Base-by-base conservation (phyloP, 2,329 filamentous ascomycete species). In the Hymenoscyphus salicellus region DNA sequence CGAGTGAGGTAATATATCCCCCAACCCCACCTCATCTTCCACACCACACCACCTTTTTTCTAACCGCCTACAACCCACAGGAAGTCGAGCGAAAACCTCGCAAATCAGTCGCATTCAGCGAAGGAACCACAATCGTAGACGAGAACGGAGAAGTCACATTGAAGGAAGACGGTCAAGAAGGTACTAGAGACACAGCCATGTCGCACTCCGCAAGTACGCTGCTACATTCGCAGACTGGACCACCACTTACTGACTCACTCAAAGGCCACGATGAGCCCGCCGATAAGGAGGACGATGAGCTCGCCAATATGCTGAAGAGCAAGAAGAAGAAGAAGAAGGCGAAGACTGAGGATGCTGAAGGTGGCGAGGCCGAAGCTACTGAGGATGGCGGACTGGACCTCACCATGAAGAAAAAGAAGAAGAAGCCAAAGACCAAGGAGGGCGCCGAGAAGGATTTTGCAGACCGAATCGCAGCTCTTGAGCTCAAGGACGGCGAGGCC, bases 31-130 rank as follows among this genome's bases (percentile, higher is more conserved):
- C 66, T 63, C 59, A 36, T 58, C 61, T 65, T 58, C 61, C 64
- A 65, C 64, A 66, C 61, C 67, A 61, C 66, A 69, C 55, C 58
- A 66, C 65, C 56, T 57, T 67, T 65, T 30, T 61, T 69, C 66
- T 70, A 68, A 63, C 63, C 55, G 14, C 14, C 36, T 38, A 38
- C 36, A 52, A 49, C 46, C 58, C 52, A 62, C 60, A 75, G 71
- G 72, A 73, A 64, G 64, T 63, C 55, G 84, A 88, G 74, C 84
- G 85, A 76, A 93, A 91, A 79, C 87, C 89, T 75, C 90, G 93
- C 81, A 97, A 98, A 82, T 96, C 92, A 57, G 94, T 98, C 75
- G 89, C 93, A 70, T 98, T 98, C 79, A 93, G 89, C 77, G 91
- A 95, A 79, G 91, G 92, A 75, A 86, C 92, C 73, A 86, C 91